Base-by-base conservation (phyloP, 2,329 filamentous ascomycete species). In the Monilinia polystroma region DNA sequence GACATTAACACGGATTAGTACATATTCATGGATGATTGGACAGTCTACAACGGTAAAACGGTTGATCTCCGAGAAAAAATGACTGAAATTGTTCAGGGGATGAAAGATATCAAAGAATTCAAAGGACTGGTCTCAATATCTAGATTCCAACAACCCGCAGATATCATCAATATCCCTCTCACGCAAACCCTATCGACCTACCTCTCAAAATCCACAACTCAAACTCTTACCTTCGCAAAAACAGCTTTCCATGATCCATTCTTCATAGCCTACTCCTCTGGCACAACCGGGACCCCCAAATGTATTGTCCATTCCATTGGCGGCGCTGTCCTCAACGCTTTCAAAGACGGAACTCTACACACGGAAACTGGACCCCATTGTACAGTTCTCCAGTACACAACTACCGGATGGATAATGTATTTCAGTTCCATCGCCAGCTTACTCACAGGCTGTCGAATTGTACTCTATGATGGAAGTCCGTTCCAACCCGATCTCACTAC, bases 341-440 rank as follows among this genome's bases (percentile, higher is more conserved):
- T 76, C 52, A 88, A 93, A 74, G 92, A 96, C 75, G 80, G 79
- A 1, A 77, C 75, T 29, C 73, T 88, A 29, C 85, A 88, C 70
- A 76, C 80, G 8, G 79, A 83, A 59, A 72, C 82, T 53, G 76
- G 76, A 0, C 32, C 75, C 81, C 75, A 79, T 1, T 81, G 76
- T 20, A 80, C 82, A 0, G 75, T 78, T 11, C 70, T 35, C 45
- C 86, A 89, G 73, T 88, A 86, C 72, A 89, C 83, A 0, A 85
- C 83, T 0, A 92, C 90, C 0, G 90, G 90, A 0, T 96, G 92
- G 92, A 95, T 96, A 78, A 96, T 96, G 92, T 95, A 94, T 75
- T 80, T 93, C 11, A 79, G 81, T 3, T 84, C 83, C 49, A 80
- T 91, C 0, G 80, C 82, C 26, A 80, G 82, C 4, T 80, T 94